Percentiles rank a stretch among this genome's conserved stretches.
Conservation (phyloP, 2,329 filamentous ascomycete genomes). For the Aureobasidium subglaciale region DNA sequence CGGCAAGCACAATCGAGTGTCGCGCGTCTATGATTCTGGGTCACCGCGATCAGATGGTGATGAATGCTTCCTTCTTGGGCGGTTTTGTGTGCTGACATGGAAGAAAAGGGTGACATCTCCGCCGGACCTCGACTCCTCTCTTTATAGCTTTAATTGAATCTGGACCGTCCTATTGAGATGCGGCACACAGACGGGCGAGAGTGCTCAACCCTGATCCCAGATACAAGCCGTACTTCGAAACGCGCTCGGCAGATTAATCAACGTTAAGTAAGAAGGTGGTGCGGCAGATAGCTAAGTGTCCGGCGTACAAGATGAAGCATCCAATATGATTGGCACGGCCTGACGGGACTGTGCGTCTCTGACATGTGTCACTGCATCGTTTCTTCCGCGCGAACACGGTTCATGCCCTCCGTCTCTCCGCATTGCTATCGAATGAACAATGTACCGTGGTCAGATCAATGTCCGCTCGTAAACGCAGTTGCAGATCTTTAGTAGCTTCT, state of each 20-base stretch:
- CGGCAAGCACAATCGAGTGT: neutral
- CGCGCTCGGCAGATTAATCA: neutral
- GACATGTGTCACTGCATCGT: neutral
- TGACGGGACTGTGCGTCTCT: neutral
- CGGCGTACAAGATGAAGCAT: neutral
- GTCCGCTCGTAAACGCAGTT: no score
- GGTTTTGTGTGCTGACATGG: neutral
- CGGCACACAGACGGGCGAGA: neutral
- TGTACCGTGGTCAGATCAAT: no score
- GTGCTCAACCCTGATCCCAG: neutral
- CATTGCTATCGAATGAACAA: neutral
- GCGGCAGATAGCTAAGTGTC: neutral
- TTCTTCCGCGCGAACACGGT: neutral
- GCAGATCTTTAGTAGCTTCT: no score
- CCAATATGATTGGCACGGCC: neutral
- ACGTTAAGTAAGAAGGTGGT: neutral
- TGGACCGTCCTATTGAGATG: no score
- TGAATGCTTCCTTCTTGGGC: neutral
- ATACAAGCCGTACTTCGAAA: neutral
- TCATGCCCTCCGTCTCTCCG: neutral
- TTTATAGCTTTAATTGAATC: neutral
- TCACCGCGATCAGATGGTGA: neutral
- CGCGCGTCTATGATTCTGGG: neutral
- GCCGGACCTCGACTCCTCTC: neutral
- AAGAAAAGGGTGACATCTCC: neutral